Conservation (phyloP, 495 filamentous ascomycete genomes). For the Astrocystis sublimbata region DNA sequence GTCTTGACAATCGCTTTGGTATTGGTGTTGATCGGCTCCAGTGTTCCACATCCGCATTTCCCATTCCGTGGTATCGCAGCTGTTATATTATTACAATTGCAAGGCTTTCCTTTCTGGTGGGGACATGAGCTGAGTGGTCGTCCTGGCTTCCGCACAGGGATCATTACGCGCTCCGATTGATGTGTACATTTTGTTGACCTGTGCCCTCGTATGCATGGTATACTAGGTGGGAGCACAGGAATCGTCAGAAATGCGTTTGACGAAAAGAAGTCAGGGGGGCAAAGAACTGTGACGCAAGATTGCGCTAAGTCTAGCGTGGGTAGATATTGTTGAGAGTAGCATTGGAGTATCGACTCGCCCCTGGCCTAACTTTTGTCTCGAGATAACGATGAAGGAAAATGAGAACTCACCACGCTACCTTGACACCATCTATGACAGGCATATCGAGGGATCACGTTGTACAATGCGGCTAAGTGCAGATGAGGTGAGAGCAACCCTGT, state of each 20-base stretch:
- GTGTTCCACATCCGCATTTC: constrained; percentile 46
- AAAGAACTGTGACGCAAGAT: constrained; percentile 3
- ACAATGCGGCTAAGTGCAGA: neutral
- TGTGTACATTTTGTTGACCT: constrained; percentile 83
- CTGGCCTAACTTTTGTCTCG: neutral
- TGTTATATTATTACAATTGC: constrained; percentile 50
- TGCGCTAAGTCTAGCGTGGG: neutral
- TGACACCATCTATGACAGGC: constrained; percentile 58
- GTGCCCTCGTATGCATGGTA: constrained; percentile 83
- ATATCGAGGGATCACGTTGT: constrained; percentile 36
- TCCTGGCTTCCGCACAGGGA: constrained; percentile 78
- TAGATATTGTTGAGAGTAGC: neutral
- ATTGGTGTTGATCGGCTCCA: constrained; percentile 17
- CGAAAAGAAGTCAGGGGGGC: constrained; percentile 17
- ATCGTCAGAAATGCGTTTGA: constrained; percentile 26
- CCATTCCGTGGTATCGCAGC: constrained; percentile 55
- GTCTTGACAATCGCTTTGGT: constrained; percentile 28
- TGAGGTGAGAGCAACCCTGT: constrained; percentile 3
- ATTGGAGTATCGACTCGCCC: too few relatives aligned
- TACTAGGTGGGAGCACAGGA: constrained; percentile 46
- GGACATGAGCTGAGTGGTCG: constrained; percentile 76
- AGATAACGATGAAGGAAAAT: neutral
- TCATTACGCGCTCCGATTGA: constrained; percentile 68
- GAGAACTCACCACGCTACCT: constrained; percentile 59
- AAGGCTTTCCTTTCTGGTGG: constrained; percentile 61